phyloP scores from a whole-genome alignment of 164 flowering plant genomes.

The Annona squamosa region DNA sequence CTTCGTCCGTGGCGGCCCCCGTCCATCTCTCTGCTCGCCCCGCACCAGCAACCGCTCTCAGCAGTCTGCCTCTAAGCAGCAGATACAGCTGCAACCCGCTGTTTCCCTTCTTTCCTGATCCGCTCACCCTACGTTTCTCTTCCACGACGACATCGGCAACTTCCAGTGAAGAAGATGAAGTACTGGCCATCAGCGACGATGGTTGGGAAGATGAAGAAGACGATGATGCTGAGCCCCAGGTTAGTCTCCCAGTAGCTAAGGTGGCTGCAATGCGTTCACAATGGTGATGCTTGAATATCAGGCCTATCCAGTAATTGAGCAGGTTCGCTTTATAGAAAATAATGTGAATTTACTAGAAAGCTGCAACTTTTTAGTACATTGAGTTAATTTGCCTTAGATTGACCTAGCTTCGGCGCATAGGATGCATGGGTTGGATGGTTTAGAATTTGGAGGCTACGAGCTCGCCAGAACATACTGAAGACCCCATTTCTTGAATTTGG shows the following conservation, averaged over 20 bases:
- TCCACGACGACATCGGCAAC: not conserved
- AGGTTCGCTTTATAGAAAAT: not conserved
- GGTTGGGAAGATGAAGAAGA: constrained; percentile 8
- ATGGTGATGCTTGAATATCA: not conserved
- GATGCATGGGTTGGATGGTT: not conserved
- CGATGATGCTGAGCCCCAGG: not conserved
- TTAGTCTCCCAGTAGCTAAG: not conserved
- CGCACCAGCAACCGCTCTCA: not conserved
- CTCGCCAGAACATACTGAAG: not conserved
- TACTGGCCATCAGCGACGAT: not conserved
- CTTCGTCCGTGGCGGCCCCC: not conserved
- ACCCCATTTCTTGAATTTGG: not conserved
- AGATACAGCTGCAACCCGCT: not conserved
- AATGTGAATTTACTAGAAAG: not conserved
- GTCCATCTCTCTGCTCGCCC: not conserved
- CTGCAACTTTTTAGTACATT: too few relatives aligned
- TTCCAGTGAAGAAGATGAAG: not conserved
- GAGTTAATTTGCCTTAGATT: too few relatives aligned
- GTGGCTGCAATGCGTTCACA: not conserved
- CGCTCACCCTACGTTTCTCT: not conserved
- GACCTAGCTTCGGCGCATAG: not conserved
- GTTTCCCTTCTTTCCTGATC: not conserved
- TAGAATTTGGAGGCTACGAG: not conserved
- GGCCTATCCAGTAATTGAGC: not conserved
- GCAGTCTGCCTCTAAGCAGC: not conserved